Evolutionary conservation across 148 eudicot genomes (phyloP), one percentile per base, ranked within the genome.

Genomic region (Talinum fruticosum): DNA sequence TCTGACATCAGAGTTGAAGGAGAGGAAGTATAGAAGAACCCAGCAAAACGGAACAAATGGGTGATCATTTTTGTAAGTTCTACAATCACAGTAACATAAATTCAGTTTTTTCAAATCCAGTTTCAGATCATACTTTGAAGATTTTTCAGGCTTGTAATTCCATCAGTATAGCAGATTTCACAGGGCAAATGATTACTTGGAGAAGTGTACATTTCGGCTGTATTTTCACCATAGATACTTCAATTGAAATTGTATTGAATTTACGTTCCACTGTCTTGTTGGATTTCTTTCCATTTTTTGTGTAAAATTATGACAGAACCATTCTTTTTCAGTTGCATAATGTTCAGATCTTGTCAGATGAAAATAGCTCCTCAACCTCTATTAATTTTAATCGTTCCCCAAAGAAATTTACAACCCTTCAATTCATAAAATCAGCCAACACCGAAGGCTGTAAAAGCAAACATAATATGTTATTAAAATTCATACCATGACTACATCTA

Each of bases 1-100:
- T 75, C 89, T 89, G 37, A 88, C 75, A 69, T 79, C 83, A 5
- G 99, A 95, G 88, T 71, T 92, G 49, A 82, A 77, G 77, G 93
- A 75, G 76, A 87, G 85, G 85, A 78, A 81, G 69, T 78, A 78
- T 79, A 87, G 91, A 88, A 80, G 91, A 88, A 80, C 85, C 66
- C 79, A 82, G 84, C 76, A 66, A 19, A 83, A 83, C 71, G 61
- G 73, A 76, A 21, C 66, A 32, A 28, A 33, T 49, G 51, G 64
- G 8, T 73, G 67, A 75, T 86, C 76, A 64, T 69, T 45, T 26
- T 18, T 41, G 30, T 76, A 23, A 59, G 18, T 64, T 41, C n/a
- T 62, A 26, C 23, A 21, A 51, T 51, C 5, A 18, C 57, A 51
- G n/a, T 51, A 18, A 19, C n/a, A 51, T 18, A 51, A 2, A 51